Percentiles rank a stretch among this genome's conserved stretches.
phyloP scores from a whole-genome alignment of 177 flowering plant species.

The Vitis hybrid region DNA sequence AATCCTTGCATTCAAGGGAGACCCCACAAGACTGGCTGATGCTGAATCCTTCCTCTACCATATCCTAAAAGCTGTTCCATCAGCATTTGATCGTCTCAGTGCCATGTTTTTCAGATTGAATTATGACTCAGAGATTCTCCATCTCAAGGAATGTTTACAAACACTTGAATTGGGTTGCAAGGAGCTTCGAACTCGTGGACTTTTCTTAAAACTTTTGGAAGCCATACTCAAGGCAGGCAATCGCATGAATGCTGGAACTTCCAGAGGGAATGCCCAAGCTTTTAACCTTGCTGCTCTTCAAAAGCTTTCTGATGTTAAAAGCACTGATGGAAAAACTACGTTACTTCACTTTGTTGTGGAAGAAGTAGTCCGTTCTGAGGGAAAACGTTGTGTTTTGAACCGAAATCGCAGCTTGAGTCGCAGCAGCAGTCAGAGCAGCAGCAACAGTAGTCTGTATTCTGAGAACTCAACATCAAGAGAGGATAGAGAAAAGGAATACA shows the following conservation, averaged over 20 bases:
- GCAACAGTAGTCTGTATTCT: conserved; percentile 5
- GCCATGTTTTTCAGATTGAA: conserved; percentile 72
- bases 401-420: conserved; percentile 43
- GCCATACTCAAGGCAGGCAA: conserved; percentile 93
- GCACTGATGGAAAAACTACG: conserved; percentile 86
- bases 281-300: conserved; percentile 74
- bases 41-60: conserved; percentile 85
- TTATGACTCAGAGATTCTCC: conserved; percentile 53
- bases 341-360: conserved; percentile 86
- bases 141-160: conserved; percentile 51
- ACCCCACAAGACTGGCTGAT: conserved; percentile 67
- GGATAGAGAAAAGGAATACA: conserved; percentile 64
- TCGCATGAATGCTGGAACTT: conserved; percentile 85
- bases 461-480: conserved; percentile 31
- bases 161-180: conserved; percentile 67
- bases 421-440: conserved; percentile 28
- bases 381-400: conserved; percentile 68
- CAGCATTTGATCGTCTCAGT: conserved; percentile 62
- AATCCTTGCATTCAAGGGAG: conserved; percentile 59
- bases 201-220: conserved; percentile 81
- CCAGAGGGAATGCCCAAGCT: conserved; percentile 86
- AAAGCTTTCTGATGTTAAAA: conserved; percentile 83
- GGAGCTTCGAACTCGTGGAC: conserved; percentile 68
- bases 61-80: conserved; percentile 61
- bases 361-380: conserved; percentile 81